Evolutionary conservation across 2,329 filamentous ascomycete genomes (phyloP).

Genomic region (Talaromyces islandicus): DNA sequence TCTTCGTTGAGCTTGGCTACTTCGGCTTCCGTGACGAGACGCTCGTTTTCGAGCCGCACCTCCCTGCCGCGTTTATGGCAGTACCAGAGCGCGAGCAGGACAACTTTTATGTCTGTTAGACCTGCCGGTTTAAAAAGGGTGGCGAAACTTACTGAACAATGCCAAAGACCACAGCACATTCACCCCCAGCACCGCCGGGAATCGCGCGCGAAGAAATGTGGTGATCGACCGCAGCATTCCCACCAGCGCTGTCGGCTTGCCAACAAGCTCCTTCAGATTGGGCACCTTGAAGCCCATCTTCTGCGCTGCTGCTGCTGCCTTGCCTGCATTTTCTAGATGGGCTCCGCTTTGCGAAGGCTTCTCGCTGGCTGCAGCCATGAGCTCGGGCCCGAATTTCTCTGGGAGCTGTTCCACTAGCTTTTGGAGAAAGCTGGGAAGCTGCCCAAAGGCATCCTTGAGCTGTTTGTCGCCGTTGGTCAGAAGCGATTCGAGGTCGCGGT

Average conservation of each 20-base stretch:
- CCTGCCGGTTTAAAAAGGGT: not conserved
- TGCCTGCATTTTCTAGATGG: conserved; percentile 46
- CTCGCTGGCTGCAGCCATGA: conserved; percentile 67
- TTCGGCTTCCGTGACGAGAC: conserved; percentile 42
- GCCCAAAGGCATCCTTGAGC: conserved; percentile 57
- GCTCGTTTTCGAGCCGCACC: conserved; percentile 64
- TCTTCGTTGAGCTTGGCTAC: conserved; percentile 35
- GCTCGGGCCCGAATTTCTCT: conserved; percentile 75
- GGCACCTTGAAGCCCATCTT: conserved; percentile 63
- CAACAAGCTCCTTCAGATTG: conserved; percentile 71
- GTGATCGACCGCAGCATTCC: conserved; percentile 85
- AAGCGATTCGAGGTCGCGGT: conserved; percentile 73
- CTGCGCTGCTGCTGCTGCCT: conserved; percentile 49
- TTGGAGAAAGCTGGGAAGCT: conserved; percentile 72
- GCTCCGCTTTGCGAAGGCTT: conserved; percentile 56
- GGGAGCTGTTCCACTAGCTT: conserved; percentile 82
- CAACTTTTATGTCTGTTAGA: conserved; percentile 47
- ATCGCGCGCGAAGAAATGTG: conserved; percentile 76
- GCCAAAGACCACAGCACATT: conserved; percentile 88
- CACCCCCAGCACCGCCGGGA: conserved; percentile 85
- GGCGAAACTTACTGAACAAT: conserved; percentile 65
- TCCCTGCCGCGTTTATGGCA: conserved; percentile 93
- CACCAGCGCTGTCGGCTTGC: conserved; percentile 79
- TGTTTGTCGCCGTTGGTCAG: conserved; percentile 59
- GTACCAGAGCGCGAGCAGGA: conserved; percentile 95